Evolutionary conservation across 345 rosid species (phyloP).

Genomic region (Odontarrhena argentea): DNA sequence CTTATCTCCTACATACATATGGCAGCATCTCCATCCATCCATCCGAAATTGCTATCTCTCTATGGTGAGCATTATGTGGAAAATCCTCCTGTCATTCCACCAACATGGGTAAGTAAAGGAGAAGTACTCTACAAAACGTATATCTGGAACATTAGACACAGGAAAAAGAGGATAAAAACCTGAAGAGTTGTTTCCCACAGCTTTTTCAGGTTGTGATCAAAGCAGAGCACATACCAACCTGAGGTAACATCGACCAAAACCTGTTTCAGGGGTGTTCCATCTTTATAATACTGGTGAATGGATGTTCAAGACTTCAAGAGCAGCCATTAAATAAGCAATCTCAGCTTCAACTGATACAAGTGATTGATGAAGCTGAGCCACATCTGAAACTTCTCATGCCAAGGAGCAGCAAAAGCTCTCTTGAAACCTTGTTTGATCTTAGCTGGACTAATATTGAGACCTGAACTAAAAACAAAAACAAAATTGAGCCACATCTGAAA

Average conservation of each 20-base stretch:
- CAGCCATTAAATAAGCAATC: slow-evolving; percentile 80
- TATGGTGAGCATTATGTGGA: slow-evolving; percentile 88
- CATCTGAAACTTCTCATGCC: too few relatives aligned
- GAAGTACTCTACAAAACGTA: not conserved
- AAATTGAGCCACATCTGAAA: too few relatives aligned
- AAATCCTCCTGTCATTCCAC: slow-evolving; percentile 70
- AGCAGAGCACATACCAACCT: slow-evolving; percentile 95
- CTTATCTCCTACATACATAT: slow-evolving; percentile 59
- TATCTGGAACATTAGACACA: not conserved
- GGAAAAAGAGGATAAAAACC: slow-evolving; percentile 46
- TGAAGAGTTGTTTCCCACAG: slow-evolving; percentile 92
- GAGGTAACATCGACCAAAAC: slow-evolving; percentile 96
- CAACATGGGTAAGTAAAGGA: slow-evolving; percentile 20
- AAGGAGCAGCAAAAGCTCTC: too few relatives aligned
- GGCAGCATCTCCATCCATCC: slow-evolving; percentile 96
- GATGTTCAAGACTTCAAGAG: slow-evolving; percentile 60
- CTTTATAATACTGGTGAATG: slow-evolving; percentile 63
- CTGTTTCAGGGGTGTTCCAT: slow-evolving; percentile 82
- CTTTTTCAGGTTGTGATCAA: slow-evolving; percentile 92
- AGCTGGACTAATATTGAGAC: too few relatives aligned
- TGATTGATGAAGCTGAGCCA: slow-evolving; percentile 81
- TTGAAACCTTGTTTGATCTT: too few relatives aligned
- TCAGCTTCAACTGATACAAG: slow-evolving; percentile 92
- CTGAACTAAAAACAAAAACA: too few relatives aligned
- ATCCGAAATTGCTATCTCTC: slow-evolving; percentile 82